Evolutionary conservation across 345 rosid species (phyloP).

Genomic region (Populus simonii): DNA sequence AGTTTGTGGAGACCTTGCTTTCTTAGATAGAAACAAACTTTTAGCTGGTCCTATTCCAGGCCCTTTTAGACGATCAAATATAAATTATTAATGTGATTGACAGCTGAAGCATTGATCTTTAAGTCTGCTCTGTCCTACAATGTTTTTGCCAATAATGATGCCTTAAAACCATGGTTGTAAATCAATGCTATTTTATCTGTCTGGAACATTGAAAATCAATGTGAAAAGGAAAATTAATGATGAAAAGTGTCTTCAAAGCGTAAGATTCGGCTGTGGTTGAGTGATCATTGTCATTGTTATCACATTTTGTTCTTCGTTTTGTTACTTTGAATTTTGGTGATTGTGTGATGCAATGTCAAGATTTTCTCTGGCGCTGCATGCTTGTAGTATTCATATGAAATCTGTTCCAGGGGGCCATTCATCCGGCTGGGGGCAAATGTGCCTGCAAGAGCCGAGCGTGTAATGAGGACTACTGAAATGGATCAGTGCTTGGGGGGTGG

Average conservation of each 20-base stretch:
- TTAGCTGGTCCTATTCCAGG: neutral
- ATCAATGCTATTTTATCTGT: neutral
- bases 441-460: slow-evolving; percentile 53
- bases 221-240: neutral
- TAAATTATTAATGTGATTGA: neutral
- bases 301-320: neutral
- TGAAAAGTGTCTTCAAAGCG: neutral
- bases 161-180: neutral
- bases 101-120: neutral
- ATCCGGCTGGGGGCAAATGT: slow-evolving; percentile 48
- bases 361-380: neutral
- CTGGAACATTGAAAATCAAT: no score
- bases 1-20: slow-evolving; percentile 4
- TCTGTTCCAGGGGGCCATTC: slow-evolving; percentile 40
- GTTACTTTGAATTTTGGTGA: neutral
- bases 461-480: no score
- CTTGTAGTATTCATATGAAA: neutral
- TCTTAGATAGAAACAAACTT: neutral
- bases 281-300: neutral
- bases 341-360: neutral
- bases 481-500: no score
- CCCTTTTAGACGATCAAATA: slow-evolving; percentile 3
- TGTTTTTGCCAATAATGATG: neutral
- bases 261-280: neutral
- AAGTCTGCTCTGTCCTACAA: no score